Evolutionary conservation across 176 grass and related monocot genomes (phyloP).

Genomic region (Zea mays): DNA sequence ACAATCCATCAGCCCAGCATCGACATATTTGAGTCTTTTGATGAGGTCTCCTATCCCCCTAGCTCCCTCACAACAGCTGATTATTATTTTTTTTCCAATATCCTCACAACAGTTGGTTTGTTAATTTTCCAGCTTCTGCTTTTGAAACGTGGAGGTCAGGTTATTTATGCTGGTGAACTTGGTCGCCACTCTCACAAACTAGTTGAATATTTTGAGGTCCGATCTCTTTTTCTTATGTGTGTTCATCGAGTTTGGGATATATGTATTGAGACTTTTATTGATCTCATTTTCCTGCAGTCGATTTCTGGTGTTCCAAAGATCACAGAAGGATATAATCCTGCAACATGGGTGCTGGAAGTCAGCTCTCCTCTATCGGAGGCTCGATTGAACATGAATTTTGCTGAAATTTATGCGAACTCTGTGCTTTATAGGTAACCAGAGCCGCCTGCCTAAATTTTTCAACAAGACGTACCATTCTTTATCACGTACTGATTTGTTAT

Average conservation of each 20-base stretch:
- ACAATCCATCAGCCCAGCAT: conserved; percentile 98
- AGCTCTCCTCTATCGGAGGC: conserved; percentile 61
- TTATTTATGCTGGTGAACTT: conserved; percentile 85
- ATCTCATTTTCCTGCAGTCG: conserved; percentile 49
- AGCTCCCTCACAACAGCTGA: not conserved
- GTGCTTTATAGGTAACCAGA: conserved; percentile 61
- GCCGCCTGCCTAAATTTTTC: not conserved
- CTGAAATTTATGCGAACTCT: conserved; percentile 78
- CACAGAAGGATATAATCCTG: conserved; percentile 77
- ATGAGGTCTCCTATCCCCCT: conserved; percentile 57
- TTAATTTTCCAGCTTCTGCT: conserved; percentile 79
- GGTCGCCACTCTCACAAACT: conserved; percentile 72
- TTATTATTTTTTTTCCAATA: not conserved
- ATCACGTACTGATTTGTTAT: conserved; percentile 2
- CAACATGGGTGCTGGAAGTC: conserved; percentile 92
- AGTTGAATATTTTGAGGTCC: conserved; percentile 86
- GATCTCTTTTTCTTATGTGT: not conserved
- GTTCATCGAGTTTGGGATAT: not conserved
- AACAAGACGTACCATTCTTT: not conserved
- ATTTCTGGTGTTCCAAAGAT: conserved; percentile 77
- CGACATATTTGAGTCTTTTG: conserved; percentile 96
- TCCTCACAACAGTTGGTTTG: conserved; percentile 1
- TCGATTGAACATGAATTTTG: conserved; percentile 63
- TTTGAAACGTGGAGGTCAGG: conserved; percentile 82
- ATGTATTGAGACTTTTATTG: not conserved